phyloP scores from a whole-genome alignment of 306 rosid genomes.

The Sindora glabra region DNA sequence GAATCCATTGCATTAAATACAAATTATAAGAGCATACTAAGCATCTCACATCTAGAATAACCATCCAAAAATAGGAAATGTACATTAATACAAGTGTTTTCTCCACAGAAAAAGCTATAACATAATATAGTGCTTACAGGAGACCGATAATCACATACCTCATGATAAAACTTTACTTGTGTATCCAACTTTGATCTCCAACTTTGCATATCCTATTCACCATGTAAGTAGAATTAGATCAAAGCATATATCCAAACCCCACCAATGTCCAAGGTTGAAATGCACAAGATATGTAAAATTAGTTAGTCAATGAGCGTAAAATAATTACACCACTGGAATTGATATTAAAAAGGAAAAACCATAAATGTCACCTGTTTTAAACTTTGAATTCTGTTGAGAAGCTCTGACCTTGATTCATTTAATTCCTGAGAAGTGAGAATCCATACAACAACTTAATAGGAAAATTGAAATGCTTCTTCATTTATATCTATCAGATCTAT shows the following conservation, averaged over 20 bases:
- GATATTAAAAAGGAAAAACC: background rate
- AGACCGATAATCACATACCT: conserved; percentile 45
- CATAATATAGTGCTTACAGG: background rate
- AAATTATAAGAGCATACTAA: too few relatives aligned
- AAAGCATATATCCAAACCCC: background rate
- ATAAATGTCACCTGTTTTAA: conserved; percentile 60
- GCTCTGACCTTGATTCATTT: conserved; percentile 87
- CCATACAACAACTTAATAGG: background rate
- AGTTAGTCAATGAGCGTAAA: background rate
- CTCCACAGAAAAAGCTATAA: background rate
- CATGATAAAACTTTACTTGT: conserved; percentile 76
- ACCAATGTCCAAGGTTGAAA: background rate
- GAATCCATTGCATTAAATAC: too few relatives aligned
- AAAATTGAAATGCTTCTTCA: background rate
- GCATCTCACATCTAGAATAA: too few relatives aligned
- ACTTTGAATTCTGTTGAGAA: conserved; percentile 68
- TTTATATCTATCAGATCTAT: too few relatives aligned
- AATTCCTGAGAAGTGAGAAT: conserved; percentile 62
- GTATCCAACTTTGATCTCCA: conserved; percentile 90
- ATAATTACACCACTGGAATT: background rate
- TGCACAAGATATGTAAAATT: background rate
- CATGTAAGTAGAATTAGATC: background rate
- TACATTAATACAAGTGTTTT: background rate
- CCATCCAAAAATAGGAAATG: background rate
- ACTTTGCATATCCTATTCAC: conserved; percentile 70